phyloP scores from a whole-genome alignment of 2,329 filamentous ascomycete species.

The Curvularia hawaiiensis region DNA sequence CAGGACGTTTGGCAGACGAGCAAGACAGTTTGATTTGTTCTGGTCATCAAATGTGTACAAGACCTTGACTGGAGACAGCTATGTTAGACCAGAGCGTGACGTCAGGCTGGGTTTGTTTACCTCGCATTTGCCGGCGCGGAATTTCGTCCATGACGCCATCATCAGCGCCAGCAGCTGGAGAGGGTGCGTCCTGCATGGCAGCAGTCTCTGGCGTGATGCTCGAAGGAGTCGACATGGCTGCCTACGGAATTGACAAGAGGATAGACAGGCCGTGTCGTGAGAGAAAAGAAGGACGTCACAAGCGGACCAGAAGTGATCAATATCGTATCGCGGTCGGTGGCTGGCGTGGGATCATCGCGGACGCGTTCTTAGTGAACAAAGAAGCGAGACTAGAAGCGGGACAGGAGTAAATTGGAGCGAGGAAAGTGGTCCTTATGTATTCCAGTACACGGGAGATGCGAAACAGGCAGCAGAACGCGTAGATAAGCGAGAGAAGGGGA shows the following conservation, averaged over 20 bases:
- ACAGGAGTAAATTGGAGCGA: constrained; percentile 17
- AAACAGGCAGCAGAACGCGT: constrained; percentile 26
- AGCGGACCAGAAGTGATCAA: constrained; percentile 34
- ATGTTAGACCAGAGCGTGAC: constrained; percentile 24
- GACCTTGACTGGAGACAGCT: constrained; percentile 75
- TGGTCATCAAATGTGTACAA: constrained; percentile 95
- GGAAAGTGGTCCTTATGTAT: constrained; percentile 8
- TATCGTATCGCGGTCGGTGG: constrained; percentile 41
- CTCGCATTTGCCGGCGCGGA: constrained; percentile 54
- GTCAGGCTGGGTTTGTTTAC: constrained; percentile 36
- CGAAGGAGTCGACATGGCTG: constrained; percentile 44
- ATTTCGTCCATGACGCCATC: constrained; percentile 39
- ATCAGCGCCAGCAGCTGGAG: constrained; percentile 29
- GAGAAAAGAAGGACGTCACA: constrained; percentile 21
- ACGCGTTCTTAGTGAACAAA: constrained; percentile 37
- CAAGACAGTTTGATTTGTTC: constrained; percentile 86
- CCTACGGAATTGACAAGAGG: constrained; percentile 21
- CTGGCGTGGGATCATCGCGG: constrained; percentile 45
- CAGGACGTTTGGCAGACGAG: constrained; percentile 79
- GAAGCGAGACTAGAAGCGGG: constrained; percentile 18
- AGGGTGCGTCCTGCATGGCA: constrained; percentile 29
- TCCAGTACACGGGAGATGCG: constrained; percentile 1
- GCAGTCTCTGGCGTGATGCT: constrained; percentile 26
- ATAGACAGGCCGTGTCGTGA: constrained; percentile 26
- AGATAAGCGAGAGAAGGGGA: constrained; percentile 18